Base-by-base conservation (phyloP, 1,139 yeast genomes). In the Blastobotrys malaysiensis region DNA sequence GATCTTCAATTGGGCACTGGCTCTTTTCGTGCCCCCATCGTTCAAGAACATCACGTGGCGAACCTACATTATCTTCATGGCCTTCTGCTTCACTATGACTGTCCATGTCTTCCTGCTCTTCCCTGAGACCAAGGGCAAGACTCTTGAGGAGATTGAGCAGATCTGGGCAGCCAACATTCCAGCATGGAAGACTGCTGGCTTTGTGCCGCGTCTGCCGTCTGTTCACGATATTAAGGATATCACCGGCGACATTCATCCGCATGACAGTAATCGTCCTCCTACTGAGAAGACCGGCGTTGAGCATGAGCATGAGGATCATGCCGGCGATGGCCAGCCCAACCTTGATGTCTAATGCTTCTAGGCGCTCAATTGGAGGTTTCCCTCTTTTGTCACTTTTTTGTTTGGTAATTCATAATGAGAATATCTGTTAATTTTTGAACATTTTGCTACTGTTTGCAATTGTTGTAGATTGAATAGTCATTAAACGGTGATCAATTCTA, bases 101-200 rank as follows among this genome's bases (percentile, higher is more conserved):
- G 53, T 81, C 53, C 86, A 81, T 58, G 84, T 81, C 46, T 80
- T 70, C 69, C 72, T 83, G 63, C 71, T 79, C 63, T 83, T 80
- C 81, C 86, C 86, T 9, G 87, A 82, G 69, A 82, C 86, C 16
- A 79, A 79, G 65, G 82, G 81, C 60, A 80, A 78, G 70, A 80
- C 86, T 11, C 73, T 82, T 64, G 87, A 82, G 69, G 86, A 82
- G 67, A 80, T 82, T 57, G 82, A 79, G 77, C 84, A 59, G 82
- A 80, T 73, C 56, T 82, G 74, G 47, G 50, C 31, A 13, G 50
- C 43, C 20, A 67, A 73, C 36, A 68, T 82, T 57, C 86, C 86
- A 57, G 86, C 87, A 44, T 82, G 87, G 86, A 76, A 72, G 63
- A 68, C 83, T 20, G 60, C 65, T 65, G 54, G 45, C 49, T 69